Evolutionary conservation across 495 filamentous ascomycete species (phyloP).

Genomic region (Hypoxylon perforatum): DNA sequence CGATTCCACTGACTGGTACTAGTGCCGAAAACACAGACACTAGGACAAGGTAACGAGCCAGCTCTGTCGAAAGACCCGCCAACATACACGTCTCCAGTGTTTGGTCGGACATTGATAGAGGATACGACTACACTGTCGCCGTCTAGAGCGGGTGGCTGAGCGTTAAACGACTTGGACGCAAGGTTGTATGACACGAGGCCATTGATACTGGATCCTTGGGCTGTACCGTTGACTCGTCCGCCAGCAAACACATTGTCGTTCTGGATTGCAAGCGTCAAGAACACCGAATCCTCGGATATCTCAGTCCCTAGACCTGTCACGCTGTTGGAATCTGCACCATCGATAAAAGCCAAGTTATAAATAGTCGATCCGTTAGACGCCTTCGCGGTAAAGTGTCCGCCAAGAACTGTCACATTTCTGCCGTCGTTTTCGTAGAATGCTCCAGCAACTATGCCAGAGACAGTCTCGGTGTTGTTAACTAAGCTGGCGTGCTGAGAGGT

Average conservation of each 20-base stretch:
- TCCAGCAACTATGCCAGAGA: constrained; percentile 76
- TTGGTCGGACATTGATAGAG: constrained; percentile 73
- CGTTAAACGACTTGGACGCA: constrained; percentile 63
- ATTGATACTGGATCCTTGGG: constrained; percentile 69
- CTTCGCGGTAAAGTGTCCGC: constrained; percentile 83
- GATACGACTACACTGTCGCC: constrained; percentile 78
- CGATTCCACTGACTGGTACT: constrained; percentile 77
- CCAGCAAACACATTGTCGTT: constrained; percentile 82
- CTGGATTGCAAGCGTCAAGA: constrained; percentile 75
- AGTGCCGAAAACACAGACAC: constrained; percentile 82
- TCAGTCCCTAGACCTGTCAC: constrained; percentile 77
- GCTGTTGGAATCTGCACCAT: constrained; percentile 63
- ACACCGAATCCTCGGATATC: constrained; percentile 76
- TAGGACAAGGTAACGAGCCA: constrained; percentile 83
- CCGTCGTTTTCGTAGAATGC: constrained; percentile 75
- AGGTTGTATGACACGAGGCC: constrained; percentile 88
- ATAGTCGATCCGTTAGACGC: constrained; percentile 75
- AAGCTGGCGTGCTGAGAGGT: constrained; percentile 68
- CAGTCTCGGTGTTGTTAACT: constrained; percentile 51
- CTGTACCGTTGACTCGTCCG: constrained; percentile 77
- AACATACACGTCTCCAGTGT: constrained; percentile 80
- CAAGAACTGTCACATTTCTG: constrained; percentile 86
- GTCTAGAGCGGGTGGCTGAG: constrained; percentile 76
- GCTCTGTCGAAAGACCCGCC: constrained; percentile 84
- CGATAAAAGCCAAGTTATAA: constrained; percentile 81